Evolutionary conservation across 306 rosid species (phyloP).

Genomic region (Malus sieversii): DNA sequence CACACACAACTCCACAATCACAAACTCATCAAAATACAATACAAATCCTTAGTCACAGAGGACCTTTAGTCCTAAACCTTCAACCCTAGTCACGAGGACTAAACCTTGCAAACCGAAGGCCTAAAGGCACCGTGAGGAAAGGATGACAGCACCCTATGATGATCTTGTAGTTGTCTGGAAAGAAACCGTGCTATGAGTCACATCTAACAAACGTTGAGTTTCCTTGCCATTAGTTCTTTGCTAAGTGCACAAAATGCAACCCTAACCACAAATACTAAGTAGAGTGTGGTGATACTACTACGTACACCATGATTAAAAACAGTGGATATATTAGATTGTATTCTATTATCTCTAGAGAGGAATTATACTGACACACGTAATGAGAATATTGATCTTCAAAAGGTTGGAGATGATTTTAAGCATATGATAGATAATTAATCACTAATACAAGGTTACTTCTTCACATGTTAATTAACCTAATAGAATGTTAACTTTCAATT

Average conservation of each 20-base stretch:
- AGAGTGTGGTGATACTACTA: not conserved
- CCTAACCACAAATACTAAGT: not conserved
- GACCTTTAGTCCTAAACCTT: not conserved
- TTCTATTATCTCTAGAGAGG: not conserved
- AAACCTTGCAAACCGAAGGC: not conserved
- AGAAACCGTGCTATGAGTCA: not conserved
- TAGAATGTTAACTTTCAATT: not conserved
- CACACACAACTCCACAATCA: not conserved
- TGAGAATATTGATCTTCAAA: not conserved
- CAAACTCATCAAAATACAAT: not conserved
- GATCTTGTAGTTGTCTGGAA: not conserved
- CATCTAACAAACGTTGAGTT: too few species aligned
- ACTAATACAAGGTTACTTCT: not conserved
- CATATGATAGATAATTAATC: not conserved
- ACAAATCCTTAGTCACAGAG: not conserved
- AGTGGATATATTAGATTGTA: not conserved
- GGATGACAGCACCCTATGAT: not conserved
- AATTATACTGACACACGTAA: too few species aligned
- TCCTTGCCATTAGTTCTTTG: not conserved
- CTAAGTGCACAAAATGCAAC: not conserved
- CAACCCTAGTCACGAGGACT: not conserved
- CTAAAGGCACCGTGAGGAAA: not conserved
- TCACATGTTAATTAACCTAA: not conserved
- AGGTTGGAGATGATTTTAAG: not conserved
- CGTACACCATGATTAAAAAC: not conserved